A percentile compares a stretch with the other conserved stretches of the same genome.
Conservation (phyloP, 129 eudicot species). For the Artemisia argyi region DNA sequence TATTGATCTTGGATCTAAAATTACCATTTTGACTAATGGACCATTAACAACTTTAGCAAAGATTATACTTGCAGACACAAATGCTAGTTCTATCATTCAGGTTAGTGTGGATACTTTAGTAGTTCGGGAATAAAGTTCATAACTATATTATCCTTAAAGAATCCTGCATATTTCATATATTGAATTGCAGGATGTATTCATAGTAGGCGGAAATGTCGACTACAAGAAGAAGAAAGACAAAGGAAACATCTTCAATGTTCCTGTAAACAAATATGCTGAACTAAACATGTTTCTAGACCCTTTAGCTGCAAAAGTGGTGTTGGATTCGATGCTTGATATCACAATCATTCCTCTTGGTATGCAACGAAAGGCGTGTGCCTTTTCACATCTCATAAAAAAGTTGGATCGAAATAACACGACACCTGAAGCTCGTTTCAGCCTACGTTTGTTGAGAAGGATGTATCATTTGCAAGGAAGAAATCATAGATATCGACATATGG, state of each 20-base stretch:
- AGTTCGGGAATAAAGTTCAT: constrained; percentile 1
- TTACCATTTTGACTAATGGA: constrained; percentile 73
- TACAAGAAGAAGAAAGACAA: constrained; percentile 16
- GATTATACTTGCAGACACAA: constrained; percentile 52
- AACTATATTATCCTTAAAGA: not conserved
- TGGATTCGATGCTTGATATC: constrained; percentile 51
- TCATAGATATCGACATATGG: constrained; percentile 69
- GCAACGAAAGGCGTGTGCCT: constrained; percentile 47
- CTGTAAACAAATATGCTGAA: constrained; percentile 65
- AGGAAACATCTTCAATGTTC: constrained; percentile 70
- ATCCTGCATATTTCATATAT: not conserved
- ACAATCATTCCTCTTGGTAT: constrained; percentile 58
- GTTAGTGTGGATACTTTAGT: constrained; percentile 28
- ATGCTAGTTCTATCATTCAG: constrained; percentile 50
- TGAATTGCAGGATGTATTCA: constrained; percentile 58
- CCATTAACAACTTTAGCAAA: constrained; percentile 78
- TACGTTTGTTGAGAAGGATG: constrained; percentile 47
- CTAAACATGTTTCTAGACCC: constrained; percentile 84
- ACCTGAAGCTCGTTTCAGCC: constrained; percentile 57
- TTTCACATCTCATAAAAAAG: constrained; percentile 35
- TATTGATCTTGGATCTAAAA: constrained; percentile 44
- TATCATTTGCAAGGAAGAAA: constrained; percentile 42
- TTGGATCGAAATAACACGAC: constrained; percentile 43
- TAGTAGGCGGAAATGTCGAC: constrained; percentile 72
- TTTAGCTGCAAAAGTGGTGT: constrained; percentile 70